Base-by-base conservation (phyloP, 345 rosid genomes). In the Heritiera fomes region DNA sequence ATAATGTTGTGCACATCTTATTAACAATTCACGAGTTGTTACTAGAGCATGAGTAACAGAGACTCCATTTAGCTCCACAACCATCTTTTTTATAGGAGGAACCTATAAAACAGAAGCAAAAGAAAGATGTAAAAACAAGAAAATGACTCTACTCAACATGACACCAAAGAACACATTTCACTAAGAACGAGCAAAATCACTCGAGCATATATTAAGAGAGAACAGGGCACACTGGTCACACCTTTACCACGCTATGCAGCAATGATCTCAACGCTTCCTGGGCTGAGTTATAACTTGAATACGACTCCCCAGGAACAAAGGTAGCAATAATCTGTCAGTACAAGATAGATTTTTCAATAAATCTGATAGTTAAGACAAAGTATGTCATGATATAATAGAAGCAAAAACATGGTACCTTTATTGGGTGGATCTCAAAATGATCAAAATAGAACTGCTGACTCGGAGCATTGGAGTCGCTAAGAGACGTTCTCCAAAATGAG, bases 241-340 rank as follows among this genome's bases (percentile, higher is more conserved):
- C 98, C 99, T 93, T 95, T 69, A 95, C 90, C 62, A 95, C 92
- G 85, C 96, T 91, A 83, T 95, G 99, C 83, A 95, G 88, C 76
- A 95, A 84, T 32, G 99, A 85, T 87, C 98, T 89, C 76, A 95
- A 79, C 71, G 97, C 88, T 84, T 95, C 99, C 87, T 92, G 97
- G 74, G 97, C 78, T 52, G 99, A 92, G 80, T 90, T 90, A 85
- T 95, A 93, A 86, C 97, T 95, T 84, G 92, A 87, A 84, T 89
- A 95, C 10, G 93, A 87, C 23, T 93, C 93, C 71, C 93, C 96
- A 68, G 96, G 98, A 80, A 93, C 88, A 82, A 95, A 93, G 86
- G 86, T 95, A 50, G 92, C 88, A 85, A 84, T 84, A 68, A 93
- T 91, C 99, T 95, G 81, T 28, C 76, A 77, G 84, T 73, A 79